Evolutionary conservation across 441 rosid species (phyloP), one percentile per base, ranked within the genome.

Genomic region (Euphorbia celastroides): DNA sequence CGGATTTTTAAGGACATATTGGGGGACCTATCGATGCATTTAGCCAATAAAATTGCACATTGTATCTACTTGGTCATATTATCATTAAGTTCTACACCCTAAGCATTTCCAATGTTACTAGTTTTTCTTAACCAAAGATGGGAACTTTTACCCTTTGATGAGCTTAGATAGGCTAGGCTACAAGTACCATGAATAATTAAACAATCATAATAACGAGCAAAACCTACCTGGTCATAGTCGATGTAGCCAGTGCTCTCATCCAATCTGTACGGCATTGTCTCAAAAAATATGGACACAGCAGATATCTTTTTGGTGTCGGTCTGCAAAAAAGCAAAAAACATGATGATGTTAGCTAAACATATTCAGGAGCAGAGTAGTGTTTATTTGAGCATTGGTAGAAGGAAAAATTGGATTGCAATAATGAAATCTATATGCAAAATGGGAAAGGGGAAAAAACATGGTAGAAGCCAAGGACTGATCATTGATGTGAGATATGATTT

Each of bases 251-350:
- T 90, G 81, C 73, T 86, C 86, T 93, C 97, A 41, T 93, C 71
- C 77, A 93, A 79, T 84, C 97, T 84, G 77, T 93, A 90, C 4
- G 98, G 98, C 94, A 93, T 84, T 58, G 96, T 93, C 89, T 93
- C 93, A 66, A 93, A 93, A 79, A 90, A 93, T 68, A 93, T 88
- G 65, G 98, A 93, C 36, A 93, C 98, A 51, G 98, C 98, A 70
- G 98, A 93, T 78, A 93, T 93, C 60, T 93, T 93, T 79, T 93
- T 93, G 2, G 97, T 88, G 73, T 90, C 98, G 60, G 97, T 93
- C 98, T 93, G 90, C 77, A 64, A 22, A 72, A 30, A 7, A 63
- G 73, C 42, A 60, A 64, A 13, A 51, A 62, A 7, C 8, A 4
- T 28, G 56, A 57, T 63, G 38, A 4, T 51, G 4, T 67, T 42